phyloP scores from a whole-genome alignment of 495 filamentous ascomycete genomes.

The Bombardia bombarda region DNA sequence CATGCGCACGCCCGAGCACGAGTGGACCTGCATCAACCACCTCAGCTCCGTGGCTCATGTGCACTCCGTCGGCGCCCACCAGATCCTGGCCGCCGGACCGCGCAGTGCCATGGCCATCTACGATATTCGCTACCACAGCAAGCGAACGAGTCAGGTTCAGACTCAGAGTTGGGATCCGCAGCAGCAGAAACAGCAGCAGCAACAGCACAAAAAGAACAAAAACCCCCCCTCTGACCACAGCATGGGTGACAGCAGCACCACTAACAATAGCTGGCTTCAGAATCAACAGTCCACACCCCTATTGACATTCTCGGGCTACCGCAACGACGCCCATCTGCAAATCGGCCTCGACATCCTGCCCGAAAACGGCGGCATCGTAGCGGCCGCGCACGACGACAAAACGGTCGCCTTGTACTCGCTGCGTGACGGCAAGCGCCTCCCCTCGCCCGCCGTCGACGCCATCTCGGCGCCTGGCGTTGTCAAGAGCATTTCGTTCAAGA shows the following conservation, averaged over 20 bases:
- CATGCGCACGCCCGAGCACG: constrained; percentile 11
- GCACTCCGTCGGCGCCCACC: constrained; percentile 18
- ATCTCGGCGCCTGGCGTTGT: constrained; percentile 9
- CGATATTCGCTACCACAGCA: constrained; percentile 25
- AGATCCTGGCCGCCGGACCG: constrained; percentile 32
- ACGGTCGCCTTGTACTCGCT: constrained; percentile 34
- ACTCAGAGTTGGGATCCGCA: too few relatives aligned
- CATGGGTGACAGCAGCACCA: background rate
- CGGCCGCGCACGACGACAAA: constrained; percentile 34
- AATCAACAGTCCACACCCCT: constrained; percentile 15
- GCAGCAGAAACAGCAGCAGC: too few relatives aligned
- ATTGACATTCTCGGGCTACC: constrained; percentile 26
- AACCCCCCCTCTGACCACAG: background rate
- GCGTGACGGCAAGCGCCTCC: constrained; percentile 23
- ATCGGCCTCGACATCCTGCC: constrained; percentile 29
- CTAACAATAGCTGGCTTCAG: background rate
- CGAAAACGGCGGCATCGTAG: constrained; percentile 22
- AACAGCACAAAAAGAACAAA: background rate
- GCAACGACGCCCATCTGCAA: constrained; percentile 23
- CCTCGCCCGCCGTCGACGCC: constrained; percentile 6
- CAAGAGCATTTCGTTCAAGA: constrained; percentile 22
- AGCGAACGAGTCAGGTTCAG: background rate
- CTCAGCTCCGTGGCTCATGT: constrained; percentile 25
- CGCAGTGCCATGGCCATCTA: constrained; percentile 27
- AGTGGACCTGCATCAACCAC: constrained; percentile 20